Conservation (phyloP, 139 green algal genomes). For the Tetradesmus lagerheimii region DNA sequence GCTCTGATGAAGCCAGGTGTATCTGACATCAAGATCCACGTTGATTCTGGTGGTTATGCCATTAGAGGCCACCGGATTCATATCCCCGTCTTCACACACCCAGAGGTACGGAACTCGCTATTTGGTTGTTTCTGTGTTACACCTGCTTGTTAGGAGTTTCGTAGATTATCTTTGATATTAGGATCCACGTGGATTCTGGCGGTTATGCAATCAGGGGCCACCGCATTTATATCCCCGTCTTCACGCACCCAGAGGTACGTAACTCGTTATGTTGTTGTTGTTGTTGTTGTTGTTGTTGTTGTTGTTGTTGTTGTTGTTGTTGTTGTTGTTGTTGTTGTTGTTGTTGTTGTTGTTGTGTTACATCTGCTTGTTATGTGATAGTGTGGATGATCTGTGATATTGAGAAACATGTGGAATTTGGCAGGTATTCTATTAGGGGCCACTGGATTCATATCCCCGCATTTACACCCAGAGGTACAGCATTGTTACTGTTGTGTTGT, state of each 20-base stretch:
- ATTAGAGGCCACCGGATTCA: conserved; percentile 74
- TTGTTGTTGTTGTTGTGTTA: too few species aligned
- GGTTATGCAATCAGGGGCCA: conserved; percentile 71
- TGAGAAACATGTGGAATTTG: conserved; percentile 68
- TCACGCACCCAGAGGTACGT: conserved; percentile 52
- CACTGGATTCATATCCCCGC: conserved; percentile 77
- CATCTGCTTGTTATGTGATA: too few species aligned
- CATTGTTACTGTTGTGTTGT: neutral
- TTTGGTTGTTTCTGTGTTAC: neutral
- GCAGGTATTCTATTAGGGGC: conserved; percentile 67
- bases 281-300: too few species aligned
- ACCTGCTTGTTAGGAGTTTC: too few species aligned
- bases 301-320: too few species aligned
- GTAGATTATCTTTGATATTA: conserved; percentile 40
- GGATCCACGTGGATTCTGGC: conserved; percentile 69
- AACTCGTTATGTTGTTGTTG: conserved; percentile 45
- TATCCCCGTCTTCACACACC: conserved; percentile 60
- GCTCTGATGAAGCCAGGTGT: conserved; percentile 68
- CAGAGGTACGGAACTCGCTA: neutral
- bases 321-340: too few species aligned
- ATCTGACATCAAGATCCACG: conserved; percentile 55
- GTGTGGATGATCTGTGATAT: too few species aligned
- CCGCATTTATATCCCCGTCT: conserved; percentile 73
- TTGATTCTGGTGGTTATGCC: conserved; percentile 77
- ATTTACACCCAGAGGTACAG: too few species aligned